Percentiles rank a stretch among this genome's conserved stretches.
Conservation (phyloP, 495 filamentous ascomycete species). For the Xylaria scruposa region DNA sequence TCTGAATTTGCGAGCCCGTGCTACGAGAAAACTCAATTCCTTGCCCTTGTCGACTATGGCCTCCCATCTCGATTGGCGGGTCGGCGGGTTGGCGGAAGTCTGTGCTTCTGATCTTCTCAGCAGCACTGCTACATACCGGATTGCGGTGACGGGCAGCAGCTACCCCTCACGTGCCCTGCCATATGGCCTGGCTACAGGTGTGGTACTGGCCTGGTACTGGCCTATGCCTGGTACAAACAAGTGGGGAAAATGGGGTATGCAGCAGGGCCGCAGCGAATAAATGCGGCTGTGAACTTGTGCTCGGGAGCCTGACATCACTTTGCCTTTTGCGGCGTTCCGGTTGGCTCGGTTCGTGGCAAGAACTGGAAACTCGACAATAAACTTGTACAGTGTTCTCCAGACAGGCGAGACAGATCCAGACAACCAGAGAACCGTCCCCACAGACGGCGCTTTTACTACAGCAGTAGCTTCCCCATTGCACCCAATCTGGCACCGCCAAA, state of each 20-base stretch:
- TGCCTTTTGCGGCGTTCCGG: neutral
- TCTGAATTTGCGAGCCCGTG: neutral
- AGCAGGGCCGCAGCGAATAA: neutral
- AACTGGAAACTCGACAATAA: neutral
- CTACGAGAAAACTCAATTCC: neutral
- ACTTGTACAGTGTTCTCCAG: neutral
- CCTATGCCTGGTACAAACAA: neutral
- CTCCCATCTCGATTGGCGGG: neutral
- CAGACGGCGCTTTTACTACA: conserved; percentile 1
- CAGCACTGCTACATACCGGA: neutral
- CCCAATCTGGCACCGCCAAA: conserved; percentile 21
- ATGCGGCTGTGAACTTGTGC: conserved; percentile 3
- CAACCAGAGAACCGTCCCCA: neutral
- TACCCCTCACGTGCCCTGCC: conserved; percentile 25
- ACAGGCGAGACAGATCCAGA: too few relatives aligned
- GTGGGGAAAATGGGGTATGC: neutral
- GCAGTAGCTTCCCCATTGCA: conserved; percentile 13
- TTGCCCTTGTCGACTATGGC: neutral
- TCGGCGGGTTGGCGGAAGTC: neutral
- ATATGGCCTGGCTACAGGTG: neutral
- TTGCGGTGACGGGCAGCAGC: conserved; percentile 23
- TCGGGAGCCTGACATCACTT: conserved; percentile 24
- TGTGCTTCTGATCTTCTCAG: neutral
- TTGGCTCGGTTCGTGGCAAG: neutral
- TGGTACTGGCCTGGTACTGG: neutral